Evolutionary conservation across 371 early-diverging fungal species (phyloP).

Genomic region (Syncephalastrum sp.): DNA sequence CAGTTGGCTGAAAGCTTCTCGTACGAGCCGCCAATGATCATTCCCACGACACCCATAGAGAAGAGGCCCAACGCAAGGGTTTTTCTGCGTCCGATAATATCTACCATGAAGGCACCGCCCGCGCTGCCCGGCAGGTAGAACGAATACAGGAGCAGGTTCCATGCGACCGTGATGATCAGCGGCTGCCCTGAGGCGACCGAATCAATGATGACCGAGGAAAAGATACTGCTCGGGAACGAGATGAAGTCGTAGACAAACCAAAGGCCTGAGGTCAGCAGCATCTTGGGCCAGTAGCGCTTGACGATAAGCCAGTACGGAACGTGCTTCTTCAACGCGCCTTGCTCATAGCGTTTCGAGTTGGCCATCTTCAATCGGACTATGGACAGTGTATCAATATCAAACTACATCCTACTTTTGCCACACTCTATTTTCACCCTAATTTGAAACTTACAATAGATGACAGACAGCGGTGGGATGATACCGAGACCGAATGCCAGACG

Average conservation of each 20-base stretch:
- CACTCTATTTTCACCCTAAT: not conserved
- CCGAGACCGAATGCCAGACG: conserved; percentile 56
- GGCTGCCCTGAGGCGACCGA: conserved; percentile 40
- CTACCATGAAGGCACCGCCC: conserved; percentile 52
- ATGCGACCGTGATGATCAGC: conserved; percentile 48
- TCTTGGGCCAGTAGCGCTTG: conserved; percentile 59
- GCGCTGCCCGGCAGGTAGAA: conserved; percentile 64
- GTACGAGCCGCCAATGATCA: conserved; percentile 58
- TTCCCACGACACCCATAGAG: conserved; percentile 53
- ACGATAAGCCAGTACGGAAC: conserved; percentile 62
- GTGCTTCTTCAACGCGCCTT: conserved; percentile 46
- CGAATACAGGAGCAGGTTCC: conserved; percentile 57
- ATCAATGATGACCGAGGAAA: conserved; percentile 52
- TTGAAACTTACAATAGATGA: conserved; percentile 48
- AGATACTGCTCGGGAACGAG: conserved; percentile 58
- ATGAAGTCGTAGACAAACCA: conserved; percentile 73
- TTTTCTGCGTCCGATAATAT: conserved; percentile 56
- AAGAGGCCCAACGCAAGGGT: conserved; percentile 60
- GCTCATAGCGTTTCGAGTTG: conserved; percentile 51
- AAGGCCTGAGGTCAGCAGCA: conserved; percentile 52
- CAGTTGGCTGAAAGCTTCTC: conserved; percentile 43
- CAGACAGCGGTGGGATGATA: conserved; percentile 57
- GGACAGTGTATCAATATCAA: not conserved
- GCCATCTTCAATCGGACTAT: conserved; percentile 58
- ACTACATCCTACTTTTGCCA: not conserved